Evolutionary conservation across 805 yeast genomes (phyloP), one percentile per base, ranked within the genome.

Genomic region (Tetrapisispora arboricola): DNA sequence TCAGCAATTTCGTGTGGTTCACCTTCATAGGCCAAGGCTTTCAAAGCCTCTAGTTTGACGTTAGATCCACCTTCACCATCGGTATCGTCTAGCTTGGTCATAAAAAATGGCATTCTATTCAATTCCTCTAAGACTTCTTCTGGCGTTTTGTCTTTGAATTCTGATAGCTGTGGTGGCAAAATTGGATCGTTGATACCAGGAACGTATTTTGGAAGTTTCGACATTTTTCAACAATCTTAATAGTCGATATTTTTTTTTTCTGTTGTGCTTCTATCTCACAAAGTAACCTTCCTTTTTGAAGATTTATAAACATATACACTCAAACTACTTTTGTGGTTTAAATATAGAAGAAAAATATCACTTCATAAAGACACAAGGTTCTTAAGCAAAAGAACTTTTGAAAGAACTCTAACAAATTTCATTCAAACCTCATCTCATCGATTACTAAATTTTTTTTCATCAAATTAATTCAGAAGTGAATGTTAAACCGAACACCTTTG

Each of bases 21-120:
- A 34, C 97, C 98, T 38, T 92, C 98, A 55, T 85, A 87, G 0
- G 94, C 95, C 50, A 92, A 67, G 5, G 95, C 90, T 55, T 80
- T 81, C 43, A 92, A 69, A 0, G 98, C 98, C 56, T 90, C 97
- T 15, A 92, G 64, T 39, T 76, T 80, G 4, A 69, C 55, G 54
- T 84, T 84, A 33, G 78, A 81, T 25, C 87, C 90, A 35, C 84
- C 85, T 4, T 72, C 79, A 13, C 84, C 87, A 49, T 83, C 86
- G 2, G 78, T 74, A 24, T 76, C 84, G 52, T 83, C 94, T 15
- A 86, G 64, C 50, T 81, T 73, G 13, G 87, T 87, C 98, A 92
- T 92, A 68, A 92, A 92, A 51, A 92, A 83, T 8, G 98, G 98
- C 58, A 86, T 65, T 53, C 84, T 71, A 57, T 86, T 86, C 54